These are phyloP conservation scores for Pestalotiopsis sp. DNA, from an alignment of 2,329 filamentous ascomycete genomes.

Conservation along the genomic window DNA sequence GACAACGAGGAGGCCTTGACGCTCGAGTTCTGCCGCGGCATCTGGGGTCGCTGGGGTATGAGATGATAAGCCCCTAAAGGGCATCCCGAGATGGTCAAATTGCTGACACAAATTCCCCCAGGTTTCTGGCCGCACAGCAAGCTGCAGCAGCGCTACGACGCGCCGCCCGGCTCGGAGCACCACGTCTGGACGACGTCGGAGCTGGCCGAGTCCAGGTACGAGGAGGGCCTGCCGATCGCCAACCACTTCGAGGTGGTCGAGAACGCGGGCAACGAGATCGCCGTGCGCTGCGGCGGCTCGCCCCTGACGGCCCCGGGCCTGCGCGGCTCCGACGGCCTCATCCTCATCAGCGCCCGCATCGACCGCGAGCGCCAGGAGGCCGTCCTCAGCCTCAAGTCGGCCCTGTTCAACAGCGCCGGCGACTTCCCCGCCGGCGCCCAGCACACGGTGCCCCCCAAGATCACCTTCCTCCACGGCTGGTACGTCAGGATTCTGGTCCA, in stretches of 20 bases:
- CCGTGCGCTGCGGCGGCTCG: conserved; percentile 32
- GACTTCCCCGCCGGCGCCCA: conserved; percentile 19
- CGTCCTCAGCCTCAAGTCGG: conserved; percentile 32
- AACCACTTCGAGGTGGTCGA: conserved; percentile 37
- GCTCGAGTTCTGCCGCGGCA: conserved; percentile 67
- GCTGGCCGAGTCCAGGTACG: conserved; percentile 28
- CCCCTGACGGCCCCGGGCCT: conserved; percentile 27
- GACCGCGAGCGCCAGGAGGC: conserved; percentile 30
- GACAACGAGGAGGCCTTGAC: conserved; percentile 60
- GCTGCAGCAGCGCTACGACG: conserved; percentile 33
- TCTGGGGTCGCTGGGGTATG: conserved; percentile 69
- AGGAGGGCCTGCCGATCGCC: conserved; percentile 30
- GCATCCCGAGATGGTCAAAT: not conserved
- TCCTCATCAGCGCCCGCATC: conserved; percentile 32
- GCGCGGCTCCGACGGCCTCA: conserved; percentile 31
- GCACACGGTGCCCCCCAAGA: conserved; percentile 27
- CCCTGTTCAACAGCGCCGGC: conserved; percentile 30
- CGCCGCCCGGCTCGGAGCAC: conserved; percentile 30
- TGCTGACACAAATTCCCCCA: conserved; percentile 24
- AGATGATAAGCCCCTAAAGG: not conserved
- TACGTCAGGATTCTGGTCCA: conserved; percentile 32
- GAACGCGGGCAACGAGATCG: conserved; percentile 30
- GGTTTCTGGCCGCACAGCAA: conserved; percentile 46
- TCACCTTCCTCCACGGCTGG: conserved; percentile 29
- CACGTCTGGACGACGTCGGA: conserved; percentile 32